Evolutionary conservation across 768 basidiomycete species (phyloP).

Genomic region (Boletus pseudopeckii): DNA sequence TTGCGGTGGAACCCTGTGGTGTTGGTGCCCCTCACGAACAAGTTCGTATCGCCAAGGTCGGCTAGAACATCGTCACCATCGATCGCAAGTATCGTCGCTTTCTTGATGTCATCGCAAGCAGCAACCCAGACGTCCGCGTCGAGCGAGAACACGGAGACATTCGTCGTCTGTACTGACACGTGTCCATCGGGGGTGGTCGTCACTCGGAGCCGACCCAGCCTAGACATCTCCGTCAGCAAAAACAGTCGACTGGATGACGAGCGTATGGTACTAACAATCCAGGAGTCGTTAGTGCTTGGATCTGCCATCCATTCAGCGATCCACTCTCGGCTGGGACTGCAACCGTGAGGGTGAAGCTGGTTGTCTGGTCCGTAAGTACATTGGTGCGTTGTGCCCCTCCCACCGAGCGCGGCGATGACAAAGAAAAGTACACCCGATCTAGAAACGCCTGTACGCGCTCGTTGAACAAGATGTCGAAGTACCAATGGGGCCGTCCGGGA

Average conservation of each 20-base stretch:
- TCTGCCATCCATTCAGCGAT: slow-evolving; percentile 65
- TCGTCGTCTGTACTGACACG: slow-evolving; percentile 22
- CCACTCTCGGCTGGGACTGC: slow-evolving; percentile 67
- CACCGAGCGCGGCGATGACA: background rate
- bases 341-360: slow-evolving; percentile 67
- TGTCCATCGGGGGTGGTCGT: background rate
- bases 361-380: background rate
- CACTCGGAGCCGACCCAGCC: slow-evolving; percentile 23
- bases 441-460: slow-evolving; percentile 56
- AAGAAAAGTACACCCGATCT: slow-evolving; percentile 29
- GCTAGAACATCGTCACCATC: slow-evolving; percentile 9
- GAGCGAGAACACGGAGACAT: slow-evolving; percentile 26
- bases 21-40: slow-evolving; percentile 8
- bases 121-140: background rate
- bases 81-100: slow-evolving; percentile 4
- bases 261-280: slow-evolving; percentile 52
- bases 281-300: slow-evolving; percentile 56
- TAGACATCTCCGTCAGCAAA: slow-evolving; percentile 1
- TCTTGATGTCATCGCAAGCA: background rate
- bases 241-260: background rate
- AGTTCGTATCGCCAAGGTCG: background rate
- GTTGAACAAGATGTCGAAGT: slow-evolving; percentile 54
- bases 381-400: background rate
- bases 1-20: background rate
- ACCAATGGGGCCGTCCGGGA: slow-evolving; percentile 66